Evolutionary conservation across 2,329 filamentous ascomycete species (phyloP).

Genomic region (Epichloe sylvatica): DNA sequence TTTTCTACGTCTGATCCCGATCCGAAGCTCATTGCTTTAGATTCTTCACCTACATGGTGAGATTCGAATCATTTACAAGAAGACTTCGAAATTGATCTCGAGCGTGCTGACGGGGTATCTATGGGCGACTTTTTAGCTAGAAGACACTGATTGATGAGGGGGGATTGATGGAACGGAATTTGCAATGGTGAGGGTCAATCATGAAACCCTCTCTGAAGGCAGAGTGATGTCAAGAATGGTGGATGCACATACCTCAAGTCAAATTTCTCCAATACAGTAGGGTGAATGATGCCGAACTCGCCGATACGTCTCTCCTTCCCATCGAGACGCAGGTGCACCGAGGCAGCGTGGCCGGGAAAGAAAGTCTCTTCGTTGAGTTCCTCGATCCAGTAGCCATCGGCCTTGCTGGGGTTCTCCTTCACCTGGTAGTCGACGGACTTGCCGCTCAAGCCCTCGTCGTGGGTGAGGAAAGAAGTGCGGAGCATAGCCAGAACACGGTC

Average conservation of each 20-base stretch:
- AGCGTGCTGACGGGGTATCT: conserved; percentile 86
- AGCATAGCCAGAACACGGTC: conserved; percentile 91
- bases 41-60: conserved; percentile 1
- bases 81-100: conserved; percentile 87
- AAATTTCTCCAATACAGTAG: conserved; percentile 83
- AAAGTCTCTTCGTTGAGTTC: conserved; percentile 85
- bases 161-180: background rate
- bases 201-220: too few species aligned
- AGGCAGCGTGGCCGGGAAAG: conserved; percentile 78
- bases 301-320: conserved; percentile 69
- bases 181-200: too few species aligned
- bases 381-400: conserved; percentile 84
- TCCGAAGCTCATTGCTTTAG: background rate
- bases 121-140: background rate
- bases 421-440: conserved; percentile 40
- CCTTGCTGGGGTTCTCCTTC: conserved; percentile 38
- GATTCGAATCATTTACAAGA: conserved; percentile 45
- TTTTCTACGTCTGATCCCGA: too few species aligned
- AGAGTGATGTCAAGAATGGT: background rate
- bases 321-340: conserved; percentile 61
- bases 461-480: conserved; percentile 62
- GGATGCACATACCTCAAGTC: conserved; percentile 53
- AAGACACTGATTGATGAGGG: background rate
- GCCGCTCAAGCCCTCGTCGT: conserved; percentile 50
- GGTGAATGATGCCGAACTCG: conserved; percentile 87